Conservation (phyloP, 768 basidiomycete species). For the Kwoniella dejecticola region DNA sequence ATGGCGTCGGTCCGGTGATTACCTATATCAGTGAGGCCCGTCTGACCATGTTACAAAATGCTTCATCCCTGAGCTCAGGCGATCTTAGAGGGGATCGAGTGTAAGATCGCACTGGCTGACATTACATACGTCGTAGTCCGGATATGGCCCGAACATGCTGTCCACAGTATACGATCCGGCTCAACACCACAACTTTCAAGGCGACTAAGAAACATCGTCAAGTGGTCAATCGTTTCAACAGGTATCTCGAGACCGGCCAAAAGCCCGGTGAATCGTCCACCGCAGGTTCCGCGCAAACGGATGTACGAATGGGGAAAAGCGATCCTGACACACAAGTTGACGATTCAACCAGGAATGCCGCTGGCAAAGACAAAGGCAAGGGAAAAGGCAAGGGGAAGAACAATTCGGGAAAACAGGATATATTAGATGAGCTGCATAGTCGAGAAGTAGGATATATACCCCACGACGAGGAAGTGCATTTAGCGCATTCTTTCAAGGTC, state of each 20-base stretch:
- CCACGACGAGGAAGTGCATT: conserved; percentile 8
- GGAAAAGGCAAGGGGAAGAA: conserved; percentile 25
- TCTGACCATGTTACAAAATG: no score
- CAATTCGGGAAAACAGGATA: conserved; percentile 45
- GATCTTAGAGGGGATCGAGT: no score
- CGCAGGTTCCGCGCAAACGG: no score
- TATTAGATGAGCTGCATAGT: conserved; percentile 62
- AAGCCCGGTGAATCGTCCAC: conserved; percentile 72
- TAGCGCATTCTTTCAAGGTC: conserved; percentile 56
- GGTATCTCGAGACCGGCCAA: conserved; percentile 36
- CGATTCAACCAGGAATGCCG: no score
- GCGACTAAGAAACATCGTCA: conserved; percentile 46
- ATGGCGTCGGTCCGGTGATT: conserved; percentile 58
- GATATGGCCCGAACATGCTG: conserved; percentile 81
- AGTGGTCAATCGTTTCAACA: conserved; percentile 46
- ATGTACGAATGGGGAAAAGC: conserved; percentile 60
- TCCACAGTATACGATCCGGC: conserved; percentile 87
- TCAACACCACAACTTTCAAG: conserved; percentile 35
- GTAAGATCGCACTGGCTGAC: no score
- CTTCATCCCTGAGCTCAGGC: no score
- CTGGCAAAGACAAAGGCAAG: no score
- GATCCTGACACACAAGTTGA: no score
- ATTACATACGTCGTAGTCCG: no score
- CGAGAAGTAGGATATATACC: conserved; percentile 59
- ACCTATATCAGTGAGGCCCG: conserved; percentile 68